phyloP scores from a whole-genome alignment of 2,329 filamentous ascomycete genomes.

The Alternaria triticina region DNA sequence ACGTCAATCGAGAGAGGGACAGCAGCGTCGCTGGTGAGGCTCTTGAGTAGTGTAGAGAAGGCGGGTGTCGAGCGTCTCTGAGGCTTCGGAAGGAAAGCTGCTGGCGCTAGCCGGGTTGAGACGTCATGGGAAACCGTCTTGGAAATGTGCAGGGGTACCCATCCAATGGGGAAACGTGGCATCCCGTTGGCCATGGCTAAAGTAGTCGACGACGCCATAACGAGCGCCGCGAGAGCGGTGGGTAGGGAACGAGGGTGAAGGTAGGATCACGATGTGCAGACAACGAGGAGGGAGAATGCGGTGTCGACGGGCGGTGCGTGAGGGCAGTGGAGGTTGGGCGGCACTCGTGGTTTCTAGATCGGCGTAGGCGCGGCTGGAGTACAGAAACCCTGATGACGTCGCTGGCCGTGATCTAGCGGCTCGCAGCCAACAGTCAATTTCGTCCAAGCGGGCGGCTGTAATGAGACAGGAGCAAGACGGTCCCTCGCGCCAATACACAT shows the following conservation, averaged over 20 bases:
- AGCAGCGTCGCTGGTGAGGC: conserved; percentile 1
- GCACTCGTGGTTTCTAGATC: background rate
- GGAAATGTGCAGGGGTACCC: background rate
- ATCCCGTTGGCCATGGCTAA: background rate
- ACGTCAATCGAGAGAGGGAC: conserved; percentile 1
- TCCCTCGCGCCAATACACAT: conserved; percentile 2
- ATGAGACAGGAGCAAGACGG: conserved; percentile 8
- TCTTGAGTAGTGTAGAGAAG: background rate
- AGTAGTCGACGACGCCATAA: background rate
- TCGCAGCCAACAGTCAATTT: conserved; percentile 15
- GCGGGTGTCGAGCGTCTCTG: background rate
- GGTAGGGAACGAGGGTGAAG: background rate
- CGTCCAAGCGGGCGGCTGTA: conserved; percentile 6
- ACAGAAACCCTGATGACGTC: conserved; percentile 13
- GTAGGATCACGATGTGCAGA: background rate
- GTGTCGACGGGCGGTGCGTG: background rate
- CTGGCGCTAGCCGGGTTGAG: background rate
- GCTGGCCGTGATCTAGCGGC: conserved; percentile 6
- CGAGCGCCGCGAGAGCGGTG: background rate
- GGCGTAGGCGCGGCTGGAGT: conserved; percentile 10
- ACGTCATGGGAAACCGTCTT: background rate
- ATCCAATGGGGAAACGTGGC: conserved; percentile 9
- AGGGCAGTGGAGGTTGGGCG: background rate
- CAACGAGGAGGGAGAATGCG: background rate
- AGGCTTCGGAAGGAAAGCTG: background rate